phyloP scores from a whole-genome alignment of 768 basidiomycete genomes.

The Xerocomellus intermedius region DNA sequence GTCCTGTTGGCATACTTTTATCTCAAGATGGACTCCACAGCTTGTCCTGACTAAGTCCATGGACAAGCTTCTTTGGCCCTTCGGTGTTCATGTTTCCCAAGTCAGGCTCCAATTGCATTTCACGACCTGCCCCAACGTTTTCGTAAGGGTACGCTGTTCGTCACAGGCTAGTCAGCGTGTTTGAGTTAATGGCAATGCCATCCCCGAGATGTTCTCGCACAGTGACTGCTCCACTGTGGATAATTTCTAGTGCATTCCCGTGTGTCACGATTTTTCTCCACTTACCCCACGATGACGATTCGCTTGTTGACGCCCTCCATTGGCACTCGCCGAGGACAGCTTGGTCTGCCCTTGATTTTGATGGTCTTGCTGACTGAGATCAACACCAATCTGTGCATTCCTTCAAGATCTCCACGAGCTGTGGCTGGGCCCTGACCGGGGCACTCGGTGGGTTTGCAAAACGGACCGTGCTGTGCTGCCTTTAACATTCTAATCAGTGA shows the following conservation, averaged over 20 bases:
- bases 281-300: constrained; percentile 24
- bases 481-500: constrained; percentile 27
- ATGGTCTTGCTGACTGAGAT: constrained; percentile 4
- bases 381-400: constrained; percentile 5
- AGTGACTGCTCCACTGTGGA: constrained; percentile 17
- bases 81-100: constrained; percentile 19
- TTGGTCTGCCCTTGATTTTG: constrained; percentile 6
- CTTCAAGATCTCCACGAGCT: constrained; percentile 19
- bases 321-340: background rate
- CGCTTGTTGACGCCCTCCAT: background rate
- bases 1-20: constrained; percentile 8
- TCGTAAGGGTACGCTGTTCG: constrained; percentile 6
- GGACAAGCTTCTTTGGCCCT: constrained; percentile 8
- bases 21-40: constrained; percentile 11
- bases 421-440: constrained; percentile 16
- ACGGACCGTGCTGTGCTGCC: constrained; percentile 26
- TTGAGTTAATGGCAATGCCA: constrained; percentile 8
- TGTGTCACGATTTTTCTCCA: constrained; percentile 3
- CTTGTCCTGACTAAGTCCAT: constrained; percentile 23
- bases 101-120: constrained; percentile 8
- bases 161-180: constrained; percentile 13
- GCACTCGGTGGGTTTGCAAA: constrained; percentile 16
- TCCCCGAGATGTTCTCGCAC: constrained; percentile 5
- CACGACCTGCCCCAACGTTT: constrained; percentile 24
- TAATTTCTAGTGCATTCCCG: constrained; percentile 9